phyloP scores from a whole-genome alignment of 2,329 filamentous ascomycete genomes.

The Fusarium mexicanum region DNA sequence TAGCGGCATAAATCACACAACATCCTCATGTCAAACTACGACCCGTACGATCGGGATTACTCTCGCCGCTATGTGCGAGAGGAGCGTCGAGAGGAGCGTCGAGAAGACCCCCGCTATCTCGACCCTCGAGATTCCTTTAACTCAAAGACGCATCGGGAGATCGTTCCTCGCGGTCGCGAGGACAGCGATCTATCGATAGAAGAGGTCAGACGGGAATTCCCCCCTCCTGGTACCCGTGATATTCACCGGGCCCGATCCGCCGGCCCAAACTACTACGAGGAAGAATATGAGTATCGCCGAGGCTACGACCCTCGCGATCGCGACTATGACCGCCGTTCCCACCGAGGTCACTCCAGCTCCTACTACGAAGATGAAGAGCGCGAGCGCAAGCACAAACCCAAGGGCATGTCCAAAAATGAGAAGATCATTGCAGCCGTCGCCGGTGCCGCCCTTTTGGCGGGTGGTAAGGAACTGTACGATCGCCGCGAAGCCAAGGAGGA shows the following conservation, averaged over 20 bases:
- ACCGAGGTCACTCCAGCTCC: slow-evolving; percentile 58
- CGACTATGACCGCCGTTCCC: slow-evolving; percentile 56
- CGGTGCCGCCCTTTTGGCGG: slow-evolving; percentile 71
- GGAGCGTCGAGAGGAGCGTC: slow-evolving; percentile 63
- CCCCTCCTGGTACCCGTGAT: slow-evolving; percentile 68
- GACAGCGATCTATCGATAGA: slow-evolving; percentile 81
- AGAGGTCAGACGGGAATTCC: slow-evolving; percentile 86
- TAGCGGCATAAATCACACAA: slow-evolving; percentile 6
- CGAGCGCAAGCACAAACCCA: slow-evolving; percentile 57
- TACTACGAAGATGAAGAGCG: slow-evolving; percentile 69
- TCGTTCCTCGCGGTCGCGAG: slow-evolving; percentile 70
- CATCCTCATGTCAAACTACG: slow-evolving; percentile 58
- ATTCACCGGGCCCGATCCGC: slow-evolving; percentile 71
- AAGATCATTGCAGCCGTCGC: slow-evolving; percentile 74
- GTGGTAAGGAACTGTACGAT: slow-evolving; percentile 73
- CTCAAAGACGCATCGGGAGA: slow-evolving; percentile 59
- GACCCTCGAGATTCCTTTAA: slow-evolving; percentile 62
- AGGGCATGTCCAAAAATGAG: slow-evolving; percentile 66
- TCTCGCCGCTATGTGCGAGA: slow-evolving; percentile 64
- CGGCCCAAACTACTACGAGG: slow-evolving; percentile 68
- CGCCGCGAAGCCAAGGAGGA: slow-evolving; percentile 66
- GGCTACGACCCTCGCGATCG: slow-evolving; percentile 61
- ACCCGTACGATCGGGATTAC: slow-evolving; percentile 63
- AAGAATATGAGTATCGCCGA: slow-evolving; percentile 56
- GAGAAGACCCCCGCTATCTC: slow-evolving; percentile 63